Evolutionary conservation across 176 grass and related monocot species (phyloP).

Genomic region (Phoenix roebelenii): DNA sequence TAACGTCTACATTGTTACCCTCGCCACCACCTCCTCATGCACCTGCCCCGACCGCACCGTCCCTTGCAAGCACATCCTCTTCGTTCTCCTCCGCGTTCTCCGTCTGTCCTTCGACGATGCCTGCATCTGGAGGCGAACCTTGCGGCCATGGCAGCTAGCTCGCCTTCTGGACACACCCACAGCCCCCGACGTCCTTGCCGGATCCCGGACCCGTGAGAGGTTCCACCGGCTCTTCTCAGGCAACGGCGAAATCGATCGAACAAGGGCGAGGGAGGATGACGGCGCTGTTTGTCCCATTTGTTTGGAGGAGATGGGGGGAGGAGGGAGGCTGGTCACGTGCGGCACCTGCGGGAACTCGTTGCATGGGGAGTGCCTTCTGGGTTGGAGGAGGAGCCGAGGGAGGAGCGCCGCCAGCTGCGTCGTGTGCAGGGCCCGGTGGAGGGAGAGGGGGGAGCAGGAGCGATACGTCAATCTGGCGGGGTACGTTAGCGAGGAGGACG

Average conservation of each 20-base stretch:
- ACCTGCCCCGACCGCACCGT: constrained; percentile 63
- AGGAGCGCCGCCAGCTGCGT: constrained; percentile 67
- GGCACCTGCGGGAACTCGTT: constrained; percentile 65
- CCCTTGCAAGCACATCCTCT: constrained; percentile 95
- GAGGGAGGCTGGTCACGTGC: constrained; percentile 38
- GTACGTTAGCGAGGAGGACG: constrained; percentile 43
- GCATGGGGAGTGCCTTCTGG: constrained; percentile 72
- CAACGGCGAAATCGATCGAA: not conserved
- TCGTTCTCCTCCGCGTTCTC: constrained; percentile 83
- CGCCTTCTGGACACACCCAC: constrained; percentile 51
- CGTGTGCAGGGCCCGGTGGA: constrained; percentile 83
- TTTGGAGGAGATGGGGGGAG: constrained; percentile 61
- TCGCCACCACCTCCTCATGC: constrained; percentile 46
- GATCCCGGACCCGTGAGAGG: constrained; percentile 44
- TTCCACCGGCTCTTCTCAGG: constrained; percentile 24
- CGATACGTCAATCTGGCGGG: constrained; percentile 71
- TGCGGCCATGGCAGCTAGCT: constrained; percentile 61
- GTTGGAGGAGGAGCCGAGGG: constrained; percentile 67
- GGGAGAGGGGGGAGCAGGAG: constrained; percentile 31
- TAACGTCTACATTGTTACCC: constrained; percentile 78
- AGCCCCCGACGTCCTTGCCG: constrained; percentile 36
- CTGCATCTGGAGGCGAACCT: constrained; percentile 59
- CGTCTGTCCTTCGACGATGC: constrained; percentile 68
- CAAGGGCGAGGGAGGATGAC: not conserved
- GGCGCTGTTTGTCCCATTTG: constrained; percentile 49